Conservation (phyloP, 495 filamentous ascomycete species). For the Penicillium chermesinum region DNA sequence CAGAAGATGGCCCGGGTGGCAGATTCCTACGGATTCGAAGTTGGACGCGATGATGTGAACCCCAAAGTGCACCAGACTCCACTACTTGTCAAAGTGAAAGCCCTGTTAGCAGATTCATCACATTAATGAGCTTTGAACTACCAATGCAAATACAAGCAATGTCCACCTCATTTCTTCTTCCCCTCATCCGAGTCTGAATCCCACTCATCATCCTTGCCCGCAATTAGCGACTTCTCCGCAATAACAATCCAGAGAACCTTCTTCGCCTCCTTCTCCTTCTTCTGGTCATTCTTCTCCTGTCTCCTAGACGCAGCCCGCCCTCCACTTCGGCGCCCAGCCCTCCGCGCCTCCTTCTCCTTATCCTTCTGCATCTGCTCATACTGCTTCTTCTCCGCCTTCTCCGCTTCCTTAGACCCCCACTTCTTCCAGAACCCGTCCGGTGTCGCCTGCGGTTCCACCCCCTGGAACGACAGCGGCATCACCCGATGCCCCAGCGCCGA, state of each 20-base stretch:
- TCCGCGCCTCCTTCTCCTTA: neutral
- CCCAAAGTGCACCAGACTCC: neutral
- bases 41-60: conserved; percentile 12
- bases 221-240: neutral
- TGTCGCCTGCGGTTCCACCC: neutral
- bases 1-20: conserved; percentile 12
- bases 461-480: neutral
- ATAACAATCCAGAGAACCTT: conserved; percentile 17
- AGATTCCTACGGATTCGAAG: conserved; percentile 16
- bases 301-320: no score
- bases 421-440: neutral
- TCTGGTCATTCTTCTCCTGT: conserved; percentile 2
- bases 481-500: neutral
- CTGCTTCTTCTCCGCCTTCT: neutral
- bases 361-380: neutral
- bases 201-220: conserved; percentile 9
- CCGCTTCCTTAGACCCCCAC: neutral
- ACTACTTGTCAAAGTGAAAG: neutral
- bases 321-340: no score
- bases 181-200: conserved; percentile 3
- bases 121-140: no score
- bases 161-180: neutral
- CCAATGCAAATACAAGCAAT: no score
- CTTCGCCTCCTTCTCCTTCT: conserved; percentile 9
- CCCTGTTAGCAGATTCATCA: no score